Base-by-base conservation (phyloP, 2,329 filamentous ascomycete species). In the Clonostachys sp. region DNA sequence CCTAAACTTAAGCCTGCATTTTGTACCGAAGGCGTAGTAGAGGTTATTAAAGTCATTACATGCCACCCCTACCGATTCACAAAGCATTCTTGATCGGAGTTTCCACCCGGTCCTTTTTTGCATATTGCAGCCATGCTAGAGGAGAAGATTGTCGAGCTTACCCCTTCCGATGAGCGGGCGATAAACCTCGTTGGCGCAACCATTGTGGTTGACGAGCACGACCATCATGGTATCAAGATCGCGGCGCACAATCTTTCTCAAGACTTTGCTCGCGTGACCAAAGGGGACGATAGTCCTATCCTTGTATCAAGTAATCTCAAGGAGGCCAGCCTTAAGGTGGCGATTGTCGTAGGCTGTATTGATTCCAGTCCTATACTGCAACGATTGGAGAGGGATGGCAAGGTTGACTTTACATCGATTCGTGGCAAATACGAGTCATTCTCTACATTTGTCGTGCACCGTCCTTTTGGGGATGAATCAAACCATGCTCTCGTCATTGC, bases 391-490 rank as follows among this genome's bases (percentile, higher is more conserved):
- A 38, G 20, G 6, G 44, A 38, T 17, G 18, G 33, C 10, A 38
- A 30, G 38, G 34, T 51, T 2, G 74, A 87, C 51, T 72, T 80
- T 2, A 71, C 71, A 2, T 64, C 65, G 0, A 76, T 85, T 42
- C 60, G 75, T 44, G 83, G 81, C 1, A 73, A 82, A 54, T 89
- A 85, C 85, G 86, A 89, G 60, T 75, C 83, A 0, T 89, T 86
- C 59, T 68, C 75, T 30, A 83, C 77, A 41, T 65, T 75, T 42
- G 58, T 88, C 5, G 72, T 89, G 2, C 62, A 75, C 14, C 67
- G 74, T 30, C 84, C 84, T 0, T 61, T 83, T 30, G 24, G 24
- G 12, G 69, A 74, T 3, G 81, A 78, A 17, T 75, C 80, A 20
- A 57, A 72, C 1, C 70, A 71, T 50, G 84, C 84, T 2, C 68